Evolutionary conservation across 768 basidiomycete species (phyloP).

Genomic region (Kwoniella botswanensis): DNA sequence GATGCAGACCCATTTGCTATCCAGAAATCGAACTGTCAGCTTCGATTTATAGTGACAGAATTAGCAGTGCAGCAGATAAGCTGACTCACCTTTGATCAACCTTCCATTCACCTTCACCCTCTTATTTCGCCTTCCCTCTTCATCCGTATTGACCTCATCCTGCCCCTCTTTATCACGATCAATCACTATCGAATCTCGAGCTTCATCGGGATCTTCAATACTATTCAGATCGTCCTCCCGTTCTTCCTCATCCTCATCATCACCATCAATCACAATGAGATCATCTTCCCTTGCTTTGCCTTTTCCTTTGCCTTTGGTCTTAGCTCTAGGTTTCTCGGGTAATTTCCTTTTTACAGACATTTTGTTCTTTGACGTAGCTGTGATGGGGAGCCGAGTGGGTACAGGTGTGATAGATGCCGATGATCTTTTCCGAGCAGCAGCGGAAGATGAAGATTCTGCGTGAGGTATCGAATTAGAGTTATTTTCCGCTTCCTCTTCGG

Average conservation of each 20-base stretch:
- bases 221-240: slow-evolving; percentile 14
- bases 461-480: slow-evolving; percentile 2
- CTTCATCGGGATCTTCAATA: slow-evolving; percentile 14
- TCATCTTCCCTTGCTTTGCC: slow-evolving; percentile 4
- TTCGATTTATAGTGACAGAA: background rate
- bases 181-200: background rate
- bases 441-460: slow-evolving; percentile 31
- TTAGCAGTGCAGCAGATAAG: background rate
- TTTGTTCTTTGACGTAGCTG: background rate
- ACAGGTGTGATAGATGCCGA: slow-evolving; percentile 1
- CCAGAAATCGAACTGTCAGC: background rate
- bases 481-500: background rate
- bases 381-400: background rate
- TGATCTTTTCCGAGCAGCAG: slow-evolving; percentile 10
- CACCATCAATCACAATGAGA: slow-evolving; percentile 1
- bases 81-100: slow-evolving; percentile 15
- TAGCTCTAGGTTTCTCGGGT: background rate
- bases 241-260: slow-evolving; percentile 4
- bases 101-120: slow-evolving; percentile 21
- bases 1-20: slow-evolving; percentile 3
- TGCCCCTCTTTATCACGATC: slow-evolving; percentile 4
- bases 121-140: slow-evolving; percentile 9
- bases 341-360: background rate
- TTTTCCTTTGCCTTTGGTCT: background rate
- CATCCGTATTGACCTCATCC: slow-evolving; percentile 9